Percentiles rank a stretch among this genome's conserved stretches.
phyloP scores from a whole-genome alignment of 371 early-diverging fungal genomes.

The Zychaea mexicana region DNA sequence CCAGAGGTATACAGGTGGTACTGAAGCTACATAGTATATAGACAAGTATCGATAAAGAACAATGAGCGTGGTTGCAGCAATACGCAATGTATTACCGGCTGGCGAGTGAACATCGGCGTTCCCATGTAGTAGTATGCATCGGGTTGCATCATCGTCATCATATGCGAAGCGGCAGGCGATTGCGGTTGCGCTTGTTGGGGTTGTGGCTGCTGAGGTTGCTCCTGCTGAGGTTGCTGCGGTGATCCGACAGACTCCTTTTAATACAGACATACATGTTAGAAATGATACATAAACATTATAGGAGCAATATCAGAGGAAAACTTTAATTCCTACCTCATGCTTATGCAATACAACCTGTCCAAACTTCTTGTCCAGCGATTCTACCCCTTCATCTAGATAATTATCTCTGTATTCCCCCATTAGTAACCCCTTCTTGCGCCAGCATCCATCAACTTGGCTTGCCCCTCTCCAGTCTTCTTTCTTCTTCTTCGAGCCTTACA shows the following conservation, averaged over 20 bases:
- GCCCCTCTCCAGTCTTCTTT: too few relatives aligned
- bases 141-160: constrained; percentile 25
- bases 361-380: background rate
- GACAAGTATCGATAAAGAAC: constrained; percentile 10
- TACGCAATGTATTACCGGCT: constrained; percentile 37
- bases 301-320: too few relatives aligned
- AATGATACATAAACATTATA: too few relatives aligned
- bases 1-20: constrained; percentile 78
- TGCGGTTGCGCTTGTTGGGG: background rate
- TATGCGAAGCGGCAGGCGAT: constrained; percentile 23
- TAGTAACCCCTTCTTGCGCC: background rate
- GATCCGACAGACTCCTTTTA: background rate
- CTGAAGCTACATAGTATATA: constrained; percentile 50
- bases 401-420: background rate
- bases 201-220: background rate
- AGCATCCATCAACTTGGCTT: too few relatives aligned
- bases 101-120: constrained; percentile 34
- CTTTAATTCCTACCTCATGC: background rate
- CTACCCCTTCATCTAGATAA: constrained; percentile 1
- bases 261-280: background rate
- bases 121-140: constrained; percentile 48
- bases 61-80: constrained; percentile 3
- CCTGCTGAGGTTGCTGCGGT: background rate
- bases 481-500: too few relatives aligned
- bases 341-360: background rate